A percentile compares a stretch with the other conserved stretches of the same genome.
Evolutionary conservation across 2,329 filamentous ascomycete species (phyloP).

Genomic region (Fusarium liriodendri): DNA sequence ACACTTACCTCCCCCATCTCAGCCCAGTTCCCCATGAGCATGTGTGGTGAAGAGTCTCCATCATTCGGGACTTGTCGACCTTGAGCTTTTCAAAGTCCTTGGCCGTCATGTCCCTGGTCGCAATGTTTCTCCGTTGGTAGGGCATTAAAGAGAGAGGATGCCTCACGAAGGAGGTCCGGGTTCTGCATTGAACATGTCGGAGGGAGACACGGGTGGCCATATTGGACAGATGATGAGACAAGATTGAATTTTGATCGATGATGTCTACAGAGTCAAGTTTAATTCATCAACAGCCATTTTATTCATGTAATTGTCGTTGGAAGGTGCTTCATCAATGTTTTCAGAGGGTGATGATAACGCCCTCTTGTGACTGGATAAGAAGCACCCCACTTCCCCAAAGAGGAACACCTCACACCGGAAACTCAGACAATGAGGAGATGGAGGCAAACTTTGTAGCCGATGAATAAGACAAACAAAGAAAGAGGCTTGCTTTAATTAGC

Average conservation of each 20-base stretch:
- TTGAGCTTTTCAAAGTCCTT: slow-evolving; percentile 33
- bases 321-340: neutral
- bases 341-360: neutral
- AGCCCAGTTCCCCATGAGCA: slow-evolving; percentile 35
- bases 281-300: neutral
- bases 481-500: neutral
- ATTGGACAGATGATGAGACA: neutral
- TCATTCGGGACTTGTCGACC: slow-evolving; percentile 32
- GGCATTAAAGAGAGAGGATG: neutral
- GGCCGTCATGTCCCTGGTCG: slow-evolving; percentile 35
- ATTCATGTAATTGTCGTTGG: neutral
- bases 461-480: neutral
- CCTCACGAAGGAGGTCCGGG: neutral
- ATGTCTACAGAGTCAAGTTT: no score
- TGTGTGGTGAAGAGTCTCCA: slow-evolving; percentile 39
- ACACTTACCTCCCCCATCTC: slow-evolving; percentile 35
- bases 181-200: neutral
- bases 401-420: neutral
- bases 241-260: neutral
- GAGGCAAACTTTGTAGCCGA: neutral
- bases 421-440: neutral
- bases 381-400: neutral
- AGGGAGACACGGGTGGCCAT: neutral
- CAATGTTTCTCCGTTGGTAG: slow-evolving; percentile 22
- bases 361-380: neutral